Percentiles rank a stretch among this genome's conserved stretches.
phyloP scores from a whole-genome alignment of 208 protist species.

The Leptomonas seymouri region DNA sequence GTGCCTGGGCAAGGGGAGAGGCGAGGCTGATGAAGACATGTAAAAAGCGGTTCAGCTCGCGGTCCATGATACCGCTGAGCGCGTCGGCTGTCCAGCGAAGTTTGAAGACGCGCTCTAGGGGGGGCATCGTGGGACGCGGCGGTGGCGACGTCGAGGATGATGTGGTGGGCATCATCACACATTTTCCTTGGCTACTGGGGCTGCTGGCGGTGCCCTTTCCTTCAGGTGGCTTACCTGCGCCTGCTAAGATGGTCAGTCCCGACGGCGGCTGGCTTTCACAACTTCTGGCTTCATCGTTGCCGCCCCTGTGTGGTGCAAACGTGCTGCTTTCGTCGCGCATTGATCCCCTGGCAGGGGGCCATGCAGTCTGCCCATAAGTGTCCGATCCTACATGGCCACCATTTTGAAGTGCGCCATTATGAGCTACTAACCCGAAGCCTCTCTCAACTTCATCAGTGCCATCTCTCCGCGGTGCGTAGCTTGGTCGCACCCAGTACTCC shows the following conservation, averaged over 20 bases:
- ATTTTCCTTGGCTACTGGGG: too few species aligned
- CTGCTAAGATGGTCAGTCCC: too few species aligned
- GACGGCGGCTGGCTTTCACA: too few species aligned
- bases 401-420: background rate
- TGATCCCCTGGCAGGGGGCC: too few species aligned
- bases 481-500: slow-evolving; percentile 28
- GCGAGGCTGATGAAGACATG: slow-evolving; percentile 64
- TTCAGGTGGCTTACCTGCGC: too few species aligned
- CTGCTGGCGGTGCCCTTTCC: too few species aligned
- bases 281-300: too few species aligned
- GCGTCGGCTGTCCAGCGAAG: slow-evolving; percentile 50
- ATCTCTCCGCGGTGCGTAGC: background rate
- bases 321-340: too few species aligned
- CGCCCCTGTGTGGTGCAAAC: too few species aligned
- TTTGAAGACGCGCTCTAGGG: slow-evolving; percentile 37
- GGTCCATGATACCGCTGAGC: slow-evolving; percentile 40
- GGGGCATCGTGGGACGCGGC: slow-evolving; percentile 37
- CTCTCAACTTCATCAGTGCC: background rate
- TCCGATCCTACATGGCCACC: too few species aligned
- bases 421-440: background rate
- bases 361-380: too few species aligned
- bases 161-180: background rate
- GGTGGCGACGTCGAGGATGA: background rate
- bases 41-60: slow-evolving; percentile 64
- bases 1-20: slow-evolving; percentile 35